phyloP scores from a whole-genome alignment of 495 filamentous ascomycete genomes.

The Rhypophila decipiens region DNA sequence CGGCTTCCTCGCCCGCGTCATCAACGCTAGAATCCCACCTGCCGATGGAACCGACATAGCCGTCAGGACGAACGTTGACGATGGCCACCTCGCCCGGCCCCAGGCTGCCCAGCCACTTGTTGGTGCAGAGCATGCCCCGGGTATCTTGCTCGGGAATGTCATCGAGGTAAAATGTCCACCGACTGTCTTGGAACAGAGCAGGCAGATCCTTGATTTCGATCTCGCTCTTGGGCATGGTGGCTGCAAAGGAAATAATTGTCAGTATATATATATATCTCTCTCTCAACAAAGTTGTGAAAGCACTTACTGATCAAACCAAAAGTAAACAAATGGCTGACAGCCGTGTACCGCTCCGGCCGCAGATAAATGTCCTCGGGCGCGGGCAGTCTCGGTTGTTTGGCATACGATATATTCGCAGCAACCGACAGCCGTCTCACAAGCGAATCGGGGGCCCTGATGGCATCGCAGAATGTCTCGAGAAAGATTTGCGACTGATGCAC shows the following conservation, averaged over 20 bases:
- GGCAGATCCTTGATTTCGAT: constrained; percentile 60
- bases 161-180: constrained; percentile 67
- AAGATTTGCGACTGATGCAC: constrained; percentile 46
- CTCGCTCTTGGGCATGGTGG: constrained; percentile 47
- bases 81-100: constrained; percentile 46
- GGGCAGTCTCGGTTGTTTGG: constrained; percentile 40
- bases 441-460: constrained; percentile 34
- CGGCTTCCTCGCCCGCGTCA: constrained; percentile 39
- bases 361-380: constrained; percentile 51
- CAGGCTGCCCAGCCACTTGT: constrained; percentile 58
- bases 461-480: constrained; percentile 45
- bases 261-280: background rate
- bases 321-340: constrained; percentile 53
- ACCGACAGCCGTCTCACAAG: constrained; percentile 42
- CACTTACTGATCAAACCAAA: constrained; percentile 47
- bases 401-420: constrained; percentile 47
- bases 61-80: constrained; percentile 60
- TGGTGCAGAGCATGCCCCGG: constrained; percentile 43
- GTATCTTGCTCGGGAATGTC: constrained; percentile 44
- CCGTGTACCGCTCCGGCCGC: constrained; percentile 54
- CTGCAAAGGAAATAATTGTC: constrained; percentile 24
- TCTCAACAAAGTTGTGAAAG: background rate
- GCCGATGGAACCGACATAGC: constrained; percentile 57
- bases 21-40: constrained; percentile 43
- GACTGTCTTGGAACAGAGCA: constrained; percentile 45